A percentile compares a stretch with the other conserved stretches of the same genome.
Evolutionary conservation across 371 early-diverging fungal genomes (phyloP).

Genomic region (Mucor piriformis): DNA sequence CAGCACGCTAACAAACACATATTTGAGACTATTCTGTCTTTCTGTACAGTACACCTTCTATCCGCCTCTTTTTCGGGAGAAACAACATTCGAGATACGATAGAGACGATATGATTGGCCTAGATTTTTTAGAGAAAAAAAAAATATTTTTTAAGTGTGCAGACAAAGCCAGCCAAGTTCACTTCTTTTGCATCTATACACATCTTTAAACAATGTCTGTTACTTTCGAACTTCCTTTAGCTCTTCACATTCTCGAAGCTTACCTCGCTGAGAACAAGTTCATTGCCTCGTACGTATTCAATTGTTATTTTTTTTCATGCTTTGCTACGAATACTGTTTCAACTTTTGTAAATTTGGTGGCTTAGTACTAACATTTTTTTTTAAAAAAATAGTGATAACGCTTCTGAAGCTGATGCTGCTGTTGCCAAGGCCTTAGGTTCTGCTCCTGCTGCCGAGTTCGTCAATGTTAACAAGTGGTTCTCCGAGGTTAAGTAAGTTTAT

Average conservation of each 20-base stretch:
- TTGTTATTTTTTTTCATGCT: neutral
- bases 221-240: constrained; percentile 63
- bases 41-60: no score
- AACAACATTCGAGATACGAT: no score
- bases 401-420: constrained; percentile 42
- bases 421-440: constrained; percentile 49
- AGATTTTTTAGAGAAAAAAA: neutral
- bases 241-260: constrained; percentile 71
- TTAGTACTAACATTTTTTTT: constrained; percentile 14
- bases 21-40: no score
- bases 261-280: constrained; percentile 75
- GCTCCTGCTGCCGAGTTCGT: constrained; percentile 47
- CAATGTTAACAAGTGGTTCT: constrained; percentile 46
- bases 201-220: constrained; percentile 53
- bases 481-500: constrained; percentile 46
- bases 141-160: neutral
- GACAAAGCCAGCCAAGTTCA: neutral
- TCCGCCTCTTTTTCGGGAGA: no score
- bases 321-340: neutral
- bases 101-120: neutral
- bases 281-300: constrained; percentile 65
- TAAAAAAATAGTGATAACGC: constrained; percentile 38
- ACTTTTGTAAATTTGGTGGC: constrained; percentile 8
- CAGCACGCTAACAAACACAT: no score
- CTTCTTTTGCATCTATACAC: constrained; percentile 19